phyloP scores from a whole-genome alignment of 2,329 filamentous ascomycete genomes.

The Colletotrichum tropicale region DNA sequence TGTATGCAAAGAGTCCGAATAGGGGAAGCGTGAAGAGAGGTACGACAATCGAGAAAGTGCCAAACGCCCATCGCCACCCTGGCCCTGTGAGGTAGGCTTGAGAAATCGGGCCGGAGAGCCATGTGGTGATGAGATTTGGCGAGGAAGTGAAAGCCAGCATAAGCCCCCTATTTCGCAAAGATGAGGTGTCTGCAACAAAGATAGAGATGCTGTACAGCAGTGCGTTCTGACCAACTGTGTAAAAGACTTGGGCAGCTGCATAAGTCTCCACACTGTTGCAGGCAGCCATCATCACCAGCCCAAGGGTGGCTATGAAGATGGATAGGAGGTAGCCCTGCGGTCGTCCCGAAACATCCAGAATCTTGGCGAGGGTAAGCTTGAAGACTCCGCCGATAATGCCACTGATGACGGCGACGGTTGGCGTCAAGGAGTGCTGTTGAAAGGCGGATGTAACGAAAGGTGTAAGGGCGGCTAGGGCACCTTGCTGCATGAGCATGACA shows the following conservation, averaged over 20 bases:
- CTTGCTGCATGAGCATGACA: not conserved
- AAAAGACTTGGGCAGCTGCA: constrained; percentile 26
- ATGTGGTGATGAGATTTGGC: not conserved
- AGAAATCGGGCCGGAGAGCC: not conserved
- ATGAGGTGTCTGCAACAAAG: not conserved
- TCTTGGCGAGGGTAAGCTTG: constrained; percentile 30
- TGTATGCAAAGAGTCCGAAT: not conserved
- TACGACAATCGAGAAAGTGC: not conserved
- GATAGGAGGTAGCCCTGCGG: constrained; percentile 35
- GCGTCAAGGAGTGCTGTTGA: not conserved
- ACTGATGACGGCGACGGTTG: not conserved
- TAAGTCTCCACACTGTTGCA: constrained; percentile 49
- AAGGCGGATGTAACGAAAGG: not conserved
- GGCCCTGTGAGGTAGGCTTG: not conserved
- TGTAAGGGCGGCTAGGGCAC: not conserved
- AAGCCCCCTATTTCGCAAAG: not conserved
- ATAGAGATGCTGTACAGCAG: not conserved
- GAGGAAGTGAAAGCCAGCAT: not conserved
- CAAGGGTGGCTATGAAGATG: constrained; percentile 39
- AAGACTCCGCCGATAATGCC: not conserved
- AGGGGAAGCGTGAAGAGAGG: not conserved
- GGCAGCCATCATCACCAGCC: constrained; percentile 58
- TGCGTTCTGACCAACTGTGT: not conserved
- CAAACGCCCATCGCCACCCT: not conserved
- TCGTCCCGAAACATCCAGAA: constrained; percentile 40